Evolutionary conservation across 306 rosid genomes (phyloP).

Genomic region (Glycyrrhiza uralensis): DNA sequence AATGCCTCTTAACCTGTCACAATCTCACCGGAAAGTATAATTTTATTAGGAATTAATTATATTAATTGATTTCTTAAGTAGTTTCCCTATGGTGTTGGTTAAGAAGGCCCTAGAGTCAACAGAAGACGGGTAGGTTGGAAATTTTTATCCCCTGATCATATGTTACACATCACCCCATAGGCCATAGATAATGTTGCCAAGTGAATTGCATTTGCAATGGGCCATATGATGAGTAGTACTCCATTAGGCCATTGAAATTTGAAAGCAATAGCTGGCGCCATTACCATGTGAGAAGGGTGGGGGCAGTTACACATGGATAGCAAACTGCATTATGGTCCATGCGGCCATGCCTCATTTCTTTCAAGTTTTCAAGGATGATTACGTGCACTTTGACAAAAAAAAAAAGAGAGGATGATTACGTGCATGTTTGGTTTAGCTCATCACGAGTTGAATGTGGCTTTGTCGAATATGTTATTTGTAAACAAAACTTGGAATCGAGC

Average conservation of each 20-base stretch:
- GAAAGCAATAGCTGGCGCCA: slow-evolving; percentile 35
- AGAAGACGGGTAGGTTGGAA: neutral
- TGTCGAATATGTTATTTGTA: no score
- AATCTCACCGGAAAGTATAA: neutral
- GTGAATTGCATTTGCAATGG: slow-evolving; percentile 1
- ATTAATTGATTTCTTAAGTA: no score
- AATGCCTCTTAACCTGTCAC: neutral
- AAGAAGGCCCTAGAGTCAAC: no score
- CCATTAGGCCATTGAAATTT: neutral
- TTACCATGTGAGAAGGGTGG: slow-evolving; percentile 20
- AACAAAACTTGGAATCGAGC: no score
- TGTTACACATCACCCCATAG: neutral
- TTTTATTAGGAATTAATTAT: no score
- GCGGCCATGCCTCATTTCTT: neutral
- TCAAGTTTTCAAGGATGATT: no score
- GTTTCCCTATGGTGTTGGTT: no score
- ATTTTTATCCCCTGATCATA: neutral
- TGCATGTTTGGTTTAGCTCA: no score
- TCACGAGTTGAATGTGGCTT: no score
- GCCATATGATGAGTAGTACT: slow-evolving; percentile 21
- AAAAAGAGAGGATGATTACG: no score
- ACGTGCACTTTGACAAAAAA: no score
- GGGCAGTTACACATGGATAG: neutral
- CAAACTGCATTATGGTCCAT: no score
- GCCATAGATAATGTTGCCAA: neutral